These are phyloP conservation scores for Salix koriyanagi DNA, from an alignment of 345 rosid species.

Conservation along the genomic window DNA sequence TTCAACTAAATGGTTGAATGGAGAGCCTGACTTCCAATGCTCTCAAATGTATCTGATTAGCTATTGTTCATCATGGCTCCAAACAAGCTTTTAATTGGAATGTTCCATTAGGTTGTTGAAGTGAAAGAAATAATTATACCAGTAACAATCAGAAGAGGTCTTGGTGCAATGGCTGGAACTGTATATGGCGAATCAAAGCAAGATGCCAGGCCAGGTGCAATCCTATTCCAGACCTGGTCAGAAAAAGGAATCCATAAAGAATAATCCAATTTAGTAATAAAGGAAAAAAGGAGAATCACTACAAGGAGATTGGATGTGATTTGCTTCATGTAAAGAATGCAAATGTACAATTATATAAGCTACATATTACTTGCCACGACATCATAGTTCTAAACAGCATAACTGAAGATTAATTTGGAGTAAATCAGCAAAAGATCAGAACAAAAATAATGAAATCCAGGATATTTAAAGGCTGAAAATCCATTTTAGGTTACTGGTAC, in stretches of 20 bases:
- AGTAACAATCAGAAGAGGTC: slow-evolving; percentile 63
- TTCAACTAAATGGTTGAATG: background rate
- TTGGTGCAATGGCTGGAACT: slow-evolving; percentile 61
- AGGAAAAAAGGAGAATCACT: background rate
- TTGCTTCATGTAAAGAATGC: background rate
- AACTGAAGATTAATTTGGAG: background rate
- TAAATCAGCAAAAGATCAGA: background rate
- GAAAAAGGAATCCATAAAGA: slow-evolving; percentile 9
- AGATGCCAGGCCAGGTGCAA: slow-evolving; percentile 84
- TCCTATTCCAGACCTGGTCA: slow-evolving; percentile 81
- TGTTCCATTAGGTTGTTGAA: background rate
- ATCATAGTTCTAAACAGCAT: slow-evolving; percentile 1
- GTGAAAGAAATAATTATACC: slow-evolving; percentile 35
- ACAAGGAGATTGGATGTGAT: background rate
- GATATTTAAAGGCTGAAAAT: background rate
- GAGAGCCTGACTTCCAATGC: background rate
- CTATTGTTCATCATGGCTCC: background rate
- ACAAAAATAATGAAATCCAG: background rate
- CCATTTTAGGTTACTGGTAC: background rate
- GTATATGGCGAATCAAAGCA: slow-evolving; percentile 68
- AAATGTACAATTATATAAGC: background rate
- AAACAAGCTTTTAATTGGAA: background rate
- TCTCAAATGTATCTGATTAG: background rate
- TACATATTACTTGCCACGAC: background rate
- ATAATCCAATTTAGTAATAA: background rate